These are phyloP conservation scores for Acanthamoeba castellanii DNA, from an alignment of 208 protist species.

Conservation along the genomic window DNA sequence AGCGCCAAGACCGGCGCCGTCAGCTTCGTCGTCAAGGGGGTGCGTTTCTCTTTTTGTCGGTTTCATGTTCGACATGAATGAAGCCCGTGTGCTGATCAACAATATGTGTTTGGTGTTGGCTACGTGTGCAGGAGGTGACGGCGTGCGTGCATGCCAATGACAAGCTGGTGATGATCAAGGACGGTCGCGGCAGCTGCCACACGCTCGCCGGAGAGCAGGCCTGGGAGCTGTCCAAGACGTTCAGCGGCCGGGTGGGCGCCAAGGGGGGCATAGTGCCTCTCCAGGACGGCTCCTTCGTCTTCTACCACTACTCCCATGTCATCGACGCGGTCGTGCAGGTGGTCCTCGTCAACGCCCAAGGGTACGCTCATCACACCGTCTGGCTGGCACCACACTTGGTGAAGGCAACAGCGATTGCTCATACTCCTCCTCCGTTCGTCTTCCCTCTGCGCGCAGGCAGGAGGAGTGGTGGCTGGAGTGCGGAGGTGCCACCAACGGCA, in stretches of 20 bases:
- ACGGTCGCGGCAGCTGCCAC: conserved; percentile 11
- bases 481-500: background rate
- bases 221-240: conserved; percentile 1
- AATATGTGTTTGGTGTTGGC: background rate
- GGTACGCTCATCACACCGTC: background rate
- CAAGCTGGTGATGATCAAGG: conserved; percentile 44
- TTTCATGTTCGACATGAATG: background rate
- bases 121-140: background rate
- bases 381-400: background rate
- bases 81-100: background rate
- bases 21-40: background rate
- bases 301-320: conserved; percentile 27
- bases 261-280: conserved; percentile 15
- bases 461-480: conserved; percentile 53
- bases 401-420: background rate
- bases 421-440: background rate
- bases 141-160: conserved; percentile 38
- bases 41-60: background rate
- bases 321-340: background rate
- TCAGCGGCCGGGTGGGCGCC: background rate
- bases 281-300: conserved; percentile 39
- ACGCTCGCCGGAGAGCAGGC: background rate
- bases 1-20: background rate
- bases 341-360: conserved; percentile 10
- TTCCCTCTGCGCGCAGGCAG: background rate